These are phyloP conservation scores for Didymella glomerata DNA, from an alignment of 2,329 filamentous ascomycete genomes.

Conservation along the genomic window DNA sequence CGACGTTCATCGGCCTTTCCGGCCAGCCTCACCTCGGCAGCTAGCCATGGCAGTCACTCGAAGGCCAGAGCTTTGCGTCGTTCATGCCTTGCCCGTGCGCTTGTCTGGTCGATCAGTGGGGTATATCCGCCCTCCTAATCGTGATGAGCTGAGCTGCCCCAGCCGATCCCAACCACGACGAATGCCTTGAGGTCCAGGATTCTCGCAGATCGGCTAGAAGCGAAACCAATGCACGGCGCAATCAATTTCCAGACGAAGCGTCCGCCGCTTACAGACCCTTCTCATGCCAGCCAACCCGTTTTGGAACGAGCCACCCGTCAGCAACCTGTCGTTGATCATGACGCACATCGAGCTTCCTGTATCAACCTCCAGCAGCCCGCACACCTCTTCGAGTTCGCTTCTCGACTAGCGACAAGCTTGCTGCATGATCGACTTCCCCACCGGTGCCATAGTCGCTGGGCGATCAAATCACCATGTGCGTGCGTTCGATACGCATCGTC, in stretches of 20 bases:
- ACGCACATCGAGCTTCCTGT: neutral
- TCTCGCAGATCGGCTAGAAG: neutral
- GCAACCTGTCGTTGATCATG: neutral
- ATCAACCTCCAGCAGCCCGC: neutral
- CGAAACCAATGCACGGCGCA: neutral
- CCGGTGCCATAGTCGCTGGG: neutral
- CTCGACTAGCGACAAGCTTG: neutral
- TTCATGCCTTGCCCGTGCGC: too few relatives aligned
- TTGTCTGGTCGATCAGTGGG: neutral
- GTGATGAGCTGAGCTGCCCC: neutral
- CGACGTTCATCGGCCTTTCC: too few relatives aligned
- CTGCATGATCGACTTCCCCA: neutral
- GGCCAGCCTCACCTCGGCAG: neutral
- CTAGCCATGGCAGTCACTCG: neutral
- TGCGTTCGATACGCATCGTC: neutral
- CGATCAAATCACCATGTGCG: neutral
- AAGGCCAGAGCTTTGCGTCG: neutral
- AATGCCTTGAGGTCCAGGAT: neutral
- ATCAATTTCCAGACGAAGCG: neutral
- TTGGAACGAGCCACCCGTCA: neutral
- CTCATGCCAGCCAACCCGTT: neutral
- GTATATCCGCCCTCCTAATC: neutral
- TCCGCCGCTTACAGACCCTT: neutral
- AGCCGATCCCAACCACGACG: slow-evolving; percentile 1
- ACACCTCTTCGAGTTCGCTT: neutral